A percentile compares a stretch with the other conserved stretches of the same genome.
Evolutionary conservation across 331 rosid genomes (phyloP).

Genomic region (Malus hybrid): DNA sequence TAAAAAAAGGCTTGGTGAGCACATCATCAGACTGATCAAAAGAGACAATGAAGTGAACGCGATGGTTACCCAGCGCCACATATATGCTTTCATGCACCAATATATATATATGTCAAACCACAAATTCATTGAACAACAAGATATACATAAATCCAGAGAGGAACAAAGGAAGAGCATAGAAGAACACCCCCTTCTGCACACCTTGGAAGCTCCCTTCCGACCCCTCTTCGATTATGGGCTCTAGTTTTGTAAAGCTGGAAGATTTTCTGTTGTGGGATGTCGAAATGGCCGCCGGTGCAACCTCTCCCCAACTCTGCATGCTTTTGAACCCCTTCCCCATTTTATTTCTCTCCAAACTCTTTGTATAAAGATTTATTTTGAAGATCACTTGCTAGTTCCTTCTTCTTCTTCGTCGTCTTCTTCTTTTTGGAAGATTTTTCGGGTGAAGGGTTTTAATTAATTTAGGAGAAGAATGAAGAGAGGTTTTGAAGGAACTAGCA

Average conservation of each 20-base stretch:
- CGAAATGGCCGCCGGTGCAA: conserved; percentile 31
- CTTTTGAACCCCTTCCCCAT: conserved; percentile 31
- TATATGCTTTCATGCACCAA: not conserved
- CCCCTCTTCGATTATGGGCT: conserved; percentile 37
- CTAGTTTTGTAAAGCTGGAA: conserved; percentile 18
- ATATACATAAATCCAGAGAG: conserved; percentile 12
- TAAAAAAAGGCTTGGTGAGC: too few relatives aligned
- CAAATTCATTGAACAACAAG: not conserved
- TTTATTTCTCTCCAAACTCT: not conserved
- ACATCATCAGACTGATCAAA: too few relatives aligned
- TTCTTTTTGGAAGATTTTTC: not conserved
- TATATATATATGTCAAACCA: not conserved
- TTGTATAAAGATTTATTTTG: not conserved
- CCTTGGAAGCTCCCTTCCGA: not conserved
- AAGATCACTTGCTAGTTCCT: not conserved
- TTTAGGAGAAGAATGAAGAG: not conserved
- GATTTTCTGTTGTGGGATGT: conserved; percentile 12
- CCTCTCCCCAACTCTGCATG: conserved; percentile 30
- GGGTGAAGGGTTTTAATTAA: not conserved
- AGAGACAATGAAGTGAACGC: too few relatives aligned
- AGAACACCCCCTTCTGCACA: conserved; percentile 3
- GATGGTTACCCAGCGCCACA: not conserved
- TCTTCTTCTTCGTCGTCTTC: not conserved
- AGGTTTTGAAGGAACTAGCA: not conserved
- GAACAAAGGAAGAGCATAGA: conserved; percentile 10